These are phyloP conservation scores for Verticillium nubilum DNA, from an alignment of 2,329 filamentous ascomycete species.

Conservation along the genomic window DNA sequence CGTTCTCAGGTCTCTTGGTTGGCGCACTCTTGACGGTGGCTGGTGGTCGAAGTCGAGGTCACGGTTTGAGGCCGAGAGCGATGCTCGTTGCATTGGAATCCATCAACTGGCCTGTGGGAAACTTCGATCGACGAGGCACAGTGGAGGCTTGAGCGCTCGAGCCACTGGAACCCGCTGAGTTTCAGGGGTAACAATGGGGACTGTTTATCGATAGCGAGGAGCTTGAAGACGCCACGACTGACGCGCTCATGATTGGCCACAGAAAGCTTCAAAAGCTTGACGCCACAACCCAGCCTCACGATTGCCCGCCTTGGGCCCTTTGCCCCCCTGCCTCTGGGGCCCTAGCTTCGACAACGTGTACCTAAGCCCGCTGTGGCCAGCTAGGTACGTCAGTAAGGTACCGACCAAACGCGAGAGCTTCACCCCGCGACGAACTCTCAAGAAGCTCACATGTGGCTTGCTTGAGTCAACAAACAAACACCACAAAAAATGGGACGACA, in stretches of 20 bases:
- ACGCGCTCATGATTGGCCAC: background rate
- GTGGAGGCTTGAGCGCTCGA: background rate
- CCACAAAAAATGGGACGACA: conserved; percentile 14
- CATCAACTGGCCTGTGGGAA: background rate
- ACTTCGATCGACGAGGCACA: background rate
- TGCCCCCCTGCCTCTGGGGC: background rate
- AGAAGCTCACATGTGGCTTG: conserved; percentile 8
- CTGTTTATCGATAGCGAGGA: background rate
- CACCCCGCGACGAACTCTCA: background rate
- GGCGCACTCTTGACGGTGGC: background rate
- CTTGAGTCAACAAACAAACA: conserved; percentile 3
- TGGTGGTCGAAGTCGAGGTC: background rate
- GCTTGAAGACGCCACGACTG: background rate
- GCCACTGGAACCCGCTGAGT: background rate
- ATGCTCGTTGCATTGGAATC: background rate
- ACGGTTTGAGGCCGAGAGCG: too few species aligned
- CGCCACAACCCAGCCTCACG: background rate
- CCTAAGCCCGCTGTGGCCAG: background rate
- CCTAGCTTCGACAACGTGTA: background rate
- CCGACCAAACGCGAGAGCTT: background rate
- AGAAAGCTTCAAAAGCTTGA: background rate
- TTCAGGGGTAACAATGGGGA: background rate
- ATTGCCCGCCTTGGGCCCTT: background rate
- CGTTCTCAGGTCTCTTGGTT: background rate
- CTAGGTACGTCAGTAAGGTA: background rate